Evolutionary conservation across 805 yeast species (phyloP).

Genomic region (Teunomyces atbi): DNA sequence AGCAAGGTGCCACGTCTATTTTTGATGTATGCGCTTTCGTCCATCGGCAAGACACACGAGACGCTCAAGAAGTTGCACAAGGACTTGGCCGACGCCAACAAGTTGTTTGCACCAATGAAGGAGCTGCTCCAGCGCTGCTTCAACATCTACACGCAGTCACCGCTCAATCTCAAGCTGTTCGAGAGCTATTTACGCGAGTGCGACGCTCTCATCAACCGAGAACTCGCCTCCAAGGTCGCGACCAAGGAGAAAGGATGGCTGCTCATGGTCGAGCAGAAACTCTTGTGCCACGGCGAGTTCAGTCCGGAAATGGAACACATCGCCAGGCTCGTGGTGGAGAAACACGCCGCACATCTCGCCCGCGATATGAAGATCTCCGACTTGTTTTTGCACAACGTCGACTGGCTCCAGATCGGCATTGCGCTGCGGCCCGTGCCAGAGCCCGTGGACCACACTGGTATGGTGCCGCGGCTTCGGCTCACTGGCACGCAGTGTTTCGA

Average conservation of each 20-base stretch:
- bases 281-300: conserved; percentile 60
- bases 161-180: conserved; percentile 56
- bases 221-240: conserved; percentile 19
- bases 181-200: conserved; percentile 49
- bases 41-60: conserved; percentile 61
- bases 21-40: conserved; percentile 62
- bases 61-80: conserved; percentile 56
- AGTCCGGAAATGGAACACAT: conserved; percentile 45
- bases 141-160: conserved; percentile 47
- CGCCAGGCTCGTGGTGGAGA: conserved; percentile 44
- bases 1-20: conserved; percentile 71
- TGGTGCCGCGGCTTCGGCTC: conserved; percentile 22
- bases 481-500: conserved; percentile 30
- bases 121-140: conserved; percentile 53
- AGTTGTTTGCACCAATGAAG: conserved; percentile 47
- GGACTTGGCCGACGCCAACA: conserved; percentile 42
- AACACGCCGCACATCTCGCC: conserved; percentile 42
- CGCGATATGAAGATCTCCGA: conserved; percentile 51
- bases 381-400: conserved; percentile 61
- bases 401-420: conserved; percentile 56
- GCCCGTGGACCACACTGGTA: neutral
- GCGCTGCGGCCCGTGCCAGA: neutral
- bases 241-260: conserved; percentile 28
- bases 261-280: conserved; percentile 56
- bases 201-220: conserved; percentile 39